Percentiles rank a stretch among this genome's conserved stretches.
These are phyloP conservation scores for Pseudocercospora pini-densiflorae DNA, from an alignment of 2,329 filamentous ascomycete genomes.

Conservation along the genomic window DNA sequence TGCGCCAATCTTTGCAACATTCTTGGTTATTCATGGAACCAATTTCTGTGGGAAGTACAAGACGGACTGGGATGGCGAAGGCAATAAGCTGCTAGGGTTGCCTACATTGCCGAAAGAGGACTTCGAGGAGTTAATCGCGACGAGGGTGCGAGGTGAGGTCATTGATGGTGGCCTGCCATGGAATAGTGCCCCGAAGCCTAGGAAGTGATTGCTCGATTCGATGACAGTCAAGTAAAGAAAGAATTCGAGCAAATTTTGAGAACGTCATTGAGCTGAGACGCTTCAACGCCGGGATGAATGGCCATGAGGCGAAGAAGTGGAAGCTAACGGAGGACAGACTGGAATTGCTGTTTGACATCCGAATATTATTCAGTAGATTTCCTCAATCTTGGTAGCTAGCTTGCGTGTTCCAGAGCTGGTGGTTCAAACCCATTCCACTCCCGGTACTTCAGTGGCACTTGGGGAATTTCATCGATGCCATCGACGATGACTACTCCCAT, in stretches of 20 bases:
- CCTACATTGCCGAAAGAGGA: conserved; percentile 1
- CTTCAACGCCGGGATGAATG: too few relatives aligned
- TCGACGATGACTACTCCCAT: conserved; percentile 56
- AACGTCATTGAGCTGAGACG: too few relatives aligned
- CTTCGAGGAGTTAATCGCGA: background rate
- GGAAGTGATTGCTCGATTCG: background rate
- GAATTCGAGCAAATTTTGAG: too few relatives aligned
- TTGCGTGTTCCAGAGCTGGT: background rate
- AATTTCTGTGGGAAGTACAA: conserved; percentile 1
- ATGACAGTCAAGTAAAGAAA: background rate
- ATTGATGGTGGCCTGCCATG: conserved; percentile 7
- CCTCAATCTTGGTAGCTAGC: background rate
- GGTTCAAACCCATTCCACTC: conserved; percentile 28
- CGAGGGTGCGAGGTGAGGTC: background rate
- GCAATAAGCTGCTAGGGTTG: background rate
- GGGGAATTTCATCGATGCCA: conserved; percentile 48
- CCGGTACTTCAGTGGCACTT: conserved; percentile 32
- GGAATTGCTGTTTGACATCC: too few relatives aligned
- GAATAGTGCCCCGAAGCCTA: conserved; percentile 1
- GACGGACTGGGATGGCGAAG: conserved; percentile 3
- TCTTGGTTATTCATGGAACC: conserved; percentile 1
- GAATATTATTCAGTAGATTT: too few relatives aligned
- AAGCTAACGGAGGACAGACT: too few relatives aligned
- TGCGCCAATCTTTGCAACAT: conserved; percentile 1
- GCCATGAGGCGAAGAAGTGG: too few relatives aligned